A percentile compares a stretch with the other conserved stretches of the same genome.
These are phyloP conservation scores for Exophiala calicioides DNA, from an alignment of 2,329 filamentous ascomycete genomes.

Conservation along the genomic window DNA sequence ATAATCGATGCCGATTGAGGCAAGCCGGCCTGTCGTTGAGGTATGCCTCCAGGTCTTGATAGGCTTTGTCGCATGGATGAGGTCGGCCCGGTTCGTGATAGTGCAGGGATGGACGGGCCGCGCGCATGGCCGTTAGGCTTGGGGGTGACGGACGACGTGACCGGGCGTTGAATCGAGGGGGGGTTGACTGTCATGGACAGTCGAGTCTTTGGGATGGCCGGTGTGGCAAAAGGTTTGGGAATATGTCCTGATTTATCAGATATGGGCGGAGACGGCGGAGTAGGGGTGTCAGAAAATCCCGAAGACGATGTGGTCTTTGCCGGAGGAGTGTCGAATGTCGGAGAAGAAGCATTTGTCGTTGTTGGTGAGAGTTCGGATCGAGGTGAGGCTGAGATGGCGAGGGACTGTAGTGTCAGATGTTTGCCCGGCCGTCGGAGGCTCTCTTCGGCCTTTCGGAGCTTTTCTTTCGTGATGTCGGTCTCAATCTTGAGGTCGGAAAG, in stretches of 20 bases:
- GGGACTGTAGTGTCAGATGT: slow-evolving; percentile 52
- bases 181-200: slow-evolving; percentile 49
- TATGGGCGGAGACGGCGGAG: slow-evolving; percentile 90
- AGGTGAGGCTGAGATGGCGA: slow-evolving; percentile 27
- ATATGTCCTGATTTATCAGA: slow-evolving; percentile 71
- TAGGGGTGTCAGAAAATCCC: slow-evolving; percentile 66
- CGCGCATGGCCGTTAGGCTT: slow-evolving; percentile 52
- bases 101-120: slow-evolving; percentile 60
- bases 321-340: slow-evolving; percentile 84
- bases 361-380: slow-evolving; percentile 74
- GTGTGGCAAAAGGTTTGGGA: slow-evolving; percentile 53
- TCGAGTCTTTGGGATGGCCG: slow-evolving; percentile 48
- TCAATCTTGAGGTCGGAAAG: slow-evolving; percentile 92
- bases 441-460: slow-evolving; percentile 71
- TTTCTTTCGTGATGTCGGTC: slow-evolving; percentile 90
- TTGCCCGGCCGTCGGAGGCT: slow-evolving; percentile 54
- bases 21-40: slow-evolving; percentile 39
- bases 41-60: slow-evolving; percentile 26
- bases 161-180: slow-evolving; percentile 54
- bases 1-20: slow-evolving; percentile 73
- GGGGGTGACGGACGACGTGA: slow-evolving; percentile 40
- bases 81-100: slow-evolving; percentile 50
- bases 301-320: slow-evolving; percentile 65
- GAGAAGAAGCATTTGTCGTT: slow-evolving; percentile 80
- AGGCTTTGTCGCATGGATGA: slow-evolving; percentile 41